Evolutionary conservation across 495 filamentous ascomycete species (phyloP).

Genomic region (Tuber magnatum): DNA sequence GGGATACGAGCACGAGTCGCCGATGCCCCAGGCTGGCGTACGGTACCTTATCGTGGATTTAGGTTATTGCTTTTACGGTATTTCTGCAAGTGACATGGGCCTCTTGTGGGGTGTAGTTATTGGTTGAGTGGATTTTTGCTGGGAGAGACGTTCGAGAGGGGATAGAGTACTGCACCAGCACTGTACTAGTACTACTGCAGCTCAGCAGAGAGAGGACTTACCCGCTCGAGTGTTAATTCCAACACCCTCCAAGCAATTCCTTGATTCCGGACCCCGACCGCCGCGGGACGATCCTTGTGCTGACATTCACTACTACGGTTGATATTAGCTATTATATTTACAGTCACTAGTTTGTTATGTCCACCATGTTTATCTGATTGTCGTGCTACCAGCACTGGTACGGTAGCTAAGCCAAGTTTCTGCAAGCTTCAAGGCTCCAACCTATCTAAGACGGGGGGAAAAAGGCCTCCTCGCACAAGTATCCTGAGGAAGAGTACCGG

Average conservation of each 20-base stretch:
- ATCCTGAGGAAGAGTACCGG: not conserved
- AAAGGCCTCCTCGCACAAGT: not conserved
- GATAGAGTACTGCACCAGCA: not conserved
- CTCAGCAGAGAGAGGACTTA: not conserved
- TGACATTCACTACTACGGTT: not conserved
- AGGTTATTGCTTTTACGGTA: not conserved
- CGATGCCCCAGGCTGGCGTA: not conserved
- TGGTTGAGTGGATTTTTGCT: not conserved
- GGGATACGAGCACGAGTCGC: not conserved
- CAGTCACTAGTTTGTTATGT: not conserved
- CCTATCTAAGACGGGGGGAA: not conserved
- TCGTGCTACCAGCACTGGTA: not conserved
- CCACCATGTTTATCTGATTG: not conserved
- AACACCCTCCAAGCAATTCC: not conserved
- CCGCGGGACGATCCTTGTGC: not conserved
- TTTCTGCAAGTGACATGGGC: not conserved
- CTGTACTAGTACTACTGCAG: too few relatives aligned
- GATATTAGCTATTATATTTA: not conserved
- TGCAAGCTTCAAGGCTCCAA: not conserved
- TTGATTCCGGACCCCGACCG: not conserved
- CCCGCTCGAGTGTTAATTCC: not conserved
- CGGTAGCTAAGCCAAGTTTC: not conserved
- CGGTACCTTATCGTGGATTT: not conserved
- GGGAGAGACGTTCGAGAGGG: not conserved
- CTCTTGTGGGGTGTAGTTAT: not conserved